Conservation (phyloP, 108 stramenopile genomes). For the Aurantiochytrium sp. region DNA sequence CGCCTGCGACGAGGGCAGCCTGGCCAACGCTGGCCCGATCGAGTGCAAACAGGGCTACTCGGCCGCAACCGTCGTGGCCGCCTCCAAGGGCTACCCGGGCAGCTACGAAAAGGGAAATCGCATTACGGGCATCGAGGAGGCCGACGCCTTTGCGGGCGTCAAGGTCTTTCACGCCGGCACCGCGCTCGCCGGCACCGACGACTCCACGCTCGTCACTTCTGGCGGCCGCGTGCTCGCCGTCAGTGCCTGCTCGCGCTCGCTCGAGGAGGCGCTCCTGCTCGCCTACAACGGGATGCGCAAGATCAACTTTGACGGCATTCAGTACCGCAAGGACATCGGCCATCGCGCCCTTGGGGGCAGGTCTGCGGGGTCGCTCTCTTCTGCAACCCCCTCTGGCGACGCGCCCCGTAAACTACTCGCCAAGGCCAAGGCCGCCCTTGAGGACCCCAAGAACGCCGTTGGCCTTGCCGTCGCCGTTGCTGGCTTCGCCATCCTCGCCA, state of each 20-base stretch:
- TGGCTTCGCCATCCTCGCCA: neutral
- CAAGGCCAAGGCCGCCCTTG: neutral
- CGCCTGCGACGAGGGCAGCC: constrained; percentile 79
- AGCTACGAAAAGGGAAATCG: constrained; percentile 90
- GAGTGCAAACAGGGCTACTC: constrained; percentile 73
- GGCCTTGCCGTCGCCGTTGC: neutral
- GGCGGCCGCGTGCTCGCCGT: constrained; percentile 95
- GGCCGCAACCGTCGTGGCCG: constrained; percentile 85
- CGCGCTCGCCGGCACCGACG: constrained; percentile 31
- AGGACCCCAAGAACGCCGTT: neutral
- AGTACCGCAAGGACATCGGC: constrained; percentile 57
- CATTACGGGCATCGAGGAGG: constrained; percentile 73
- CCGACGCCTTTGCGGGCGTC: constrained; percentile 20
- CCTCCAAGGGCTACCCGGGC: constrained; percentile 86
- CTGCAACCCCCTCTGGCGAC: neutral
- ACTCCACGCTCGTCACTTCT: constrained; percentile 62
- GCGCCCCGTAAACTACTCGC: neutral
- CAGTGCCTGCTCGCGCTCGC: constrained; percentile 73
- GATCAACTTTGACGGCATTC: constrained; percentile 46
- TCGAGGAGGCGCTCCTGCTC: constrained; percentile 70
- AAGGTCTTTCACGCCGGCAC: constrained; percentile 12
- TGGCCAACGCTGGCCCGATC: neutral
- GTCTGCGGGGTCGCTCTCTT: neutral
- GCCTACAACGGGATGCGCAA: constrained; percentile 71
- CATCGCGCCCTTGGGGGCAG: constrained; percentile 15